phyloP scores from a whole-genome alignment of 306 rosid genomes.

The Acacia acuminata region DNA sequence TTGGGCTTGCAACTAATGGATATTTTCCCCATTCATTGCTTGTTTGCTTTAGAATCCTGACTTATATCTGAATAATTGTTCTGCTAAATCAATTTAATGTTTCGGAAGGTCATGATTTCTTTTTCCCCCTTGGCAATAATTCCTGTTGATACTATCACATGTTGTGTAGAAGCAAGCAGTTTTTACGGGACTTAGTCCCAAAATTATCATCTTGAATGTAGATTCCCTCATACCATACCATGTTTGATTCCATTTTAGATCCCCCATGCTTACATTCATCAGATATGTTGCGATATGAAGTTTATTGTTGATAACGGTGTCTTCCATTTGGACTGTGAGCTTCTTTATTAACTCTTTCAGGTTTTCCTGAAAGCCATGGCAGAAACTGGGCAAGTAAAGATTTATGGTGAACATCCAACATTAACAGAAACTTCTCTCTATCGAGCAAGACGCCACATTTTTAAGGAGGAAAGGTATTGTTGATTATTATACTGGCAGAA shows the following conservation, averaged over 20 bases:
- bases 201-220: constrained; percentile 9
- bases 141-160: neutral
- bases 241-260: constrained; percentile 2
- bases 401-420: constrained; percentile 85
- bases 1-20: neutral
- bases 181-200: neutral
- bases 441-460: constrained; percentile 92
- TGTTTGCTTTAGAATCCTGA: constrained; percentile 20
- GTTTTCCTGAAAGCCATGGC: constrained; percentile 99
- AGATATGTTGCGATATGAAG: neutral
- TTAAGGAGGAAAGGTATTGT: constrained; percentile 89
- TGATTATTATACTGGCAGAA: constrained; percentile 4
- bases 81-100: neutral
- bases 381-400: constrained; percentile 86
- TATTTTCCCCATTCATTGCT: neutral
- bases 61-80: constrained; percentile 1
- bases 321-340: constrained; percentile 16
- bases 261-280: neutral
- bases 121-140: neutral
- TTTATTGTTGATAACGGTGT: constrained; percentile 18
- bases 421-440: constrained; percentile 87
- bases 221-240: constrained; percentile 2
- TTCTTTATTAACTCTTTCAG: constrained; percentile 43
- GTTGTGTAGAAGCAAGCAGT: constrained; percentile 3
- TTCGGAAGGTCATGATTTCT: neutral